Evolutionary conservation across 2,329 filamentous ascomycete genomes (phyloP).

Genomic region (Ophiostoma ulmi): DNA sequence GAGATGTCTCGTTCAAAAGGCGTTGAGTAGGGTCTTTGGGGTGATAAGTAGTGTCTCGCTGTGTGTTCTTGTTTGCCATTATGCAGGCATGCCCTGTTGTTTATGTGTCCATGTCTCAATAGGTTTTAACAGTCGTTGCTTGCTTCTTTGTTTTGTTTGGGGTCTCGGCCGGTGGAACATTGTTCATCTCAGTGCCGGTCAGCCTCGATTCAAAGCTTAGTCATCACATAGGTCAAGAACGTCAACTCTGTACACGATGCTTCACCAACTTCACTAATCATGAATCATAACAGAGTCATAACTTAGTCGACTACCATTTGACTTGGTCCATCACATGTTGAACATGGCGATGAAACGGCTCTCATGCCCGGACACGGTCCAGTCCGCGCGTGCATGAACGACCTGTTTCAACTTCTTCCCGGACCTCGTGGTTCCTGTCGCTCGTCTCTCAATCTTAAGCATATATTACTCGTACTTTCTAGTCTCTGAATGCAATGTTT

Average conservation of each 20-base stretch:
- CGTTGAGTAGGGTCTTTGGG: background rate
- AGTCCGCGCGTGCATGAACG: background rate
- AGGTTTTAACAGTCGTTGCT: background rate
- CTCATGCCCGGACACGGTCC: background rate
- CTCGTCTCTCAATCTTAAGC: background rate
- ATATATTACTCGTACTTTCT: background rate
- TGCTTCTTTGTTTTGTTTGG: background rate
- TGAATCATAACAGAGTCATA: background rate
- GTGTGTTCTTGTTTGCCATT: background rate
- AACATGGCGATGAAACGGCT: background rate
- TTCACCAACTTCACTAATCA: background rate
- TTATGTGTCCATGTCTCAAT: background rate
- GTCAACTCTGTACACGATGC: background rate
- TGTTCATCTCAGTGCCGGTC: background rate
- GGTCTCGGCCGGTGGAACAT: background rate
- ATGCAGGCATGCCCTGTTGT: background rate
- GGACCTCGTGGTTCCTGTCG: background rate
- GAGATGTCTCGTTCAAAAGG: background rate
- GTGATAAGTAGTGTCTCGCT: background rate
- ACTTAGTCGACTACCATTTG: no score
- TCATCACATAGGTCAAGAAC: background rate
- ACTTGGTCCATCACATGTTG: background rate
- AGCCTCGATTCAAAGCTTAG: background rate
- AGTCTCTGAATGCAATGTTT: background rate
- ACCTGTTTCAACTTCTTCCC: background rate